Conservation (phyloP, 1,284 basidiomycete genomes). For the Rhodotorula sp. region DNA sequence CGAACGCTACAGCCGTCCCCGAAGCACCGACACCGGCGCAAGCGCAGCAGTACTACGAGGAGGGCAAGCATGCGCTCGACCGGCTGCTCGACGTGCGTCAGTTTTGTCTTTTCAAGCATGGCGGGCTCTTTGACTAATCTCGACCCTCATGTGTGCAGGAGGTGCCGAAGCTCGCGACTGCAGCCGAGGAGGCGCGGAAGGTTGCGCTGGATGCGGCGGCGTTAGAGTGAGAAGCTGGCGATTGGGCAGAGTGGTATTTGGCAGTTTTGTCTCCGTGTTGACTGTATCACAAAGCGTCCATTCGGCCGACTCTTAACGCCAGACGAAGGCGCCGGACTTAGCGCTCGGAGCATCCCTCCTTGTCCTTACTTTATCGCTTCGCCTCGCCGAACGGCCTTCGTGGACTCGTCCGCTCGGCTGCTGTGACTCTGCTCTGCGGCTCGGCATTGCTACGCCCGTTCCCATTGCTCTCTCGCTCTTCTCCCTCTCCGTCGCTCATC, state of each 20-base stretch:
- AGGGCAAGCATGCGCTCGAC: constrained; percentile 15
- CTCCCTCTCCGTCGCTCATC: background rate
- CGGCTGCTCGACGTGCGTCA: constrained; percentile 19
- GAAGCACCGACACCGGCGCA: constrained; percentile 19
- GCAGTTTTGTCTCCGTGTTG: background rate
- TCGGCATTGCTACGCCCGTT: background rate
- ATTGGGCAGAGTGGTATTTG: background rate
- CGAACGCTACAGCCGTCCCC: background rate
- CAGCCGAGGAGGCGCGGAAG: constrained; percentile 28
- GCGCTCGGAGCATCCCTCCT: background rate
- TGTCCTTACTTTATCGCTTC: background rate
- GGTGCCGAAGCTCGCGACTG: constrained; percentile 19
- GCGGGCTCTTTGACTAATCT: too few species aligned
- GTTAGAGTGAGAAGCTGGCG: background rate
- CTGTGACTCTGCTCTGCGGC: background rate
- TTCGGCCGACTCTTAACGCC: background rate
- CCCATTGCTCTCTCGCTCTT: background rate
- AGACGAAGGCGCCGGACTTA: background rate
- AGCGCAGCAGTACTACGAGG: constrained; percentile 26
- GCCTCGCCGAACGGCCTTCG: background rate
- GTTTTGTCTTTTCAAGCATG: too few species aligned
- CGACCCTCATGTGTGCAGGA: background rate
- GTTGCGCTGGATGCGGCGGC: constrained; percentile 28
- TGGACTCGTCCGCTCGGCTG: background rate
- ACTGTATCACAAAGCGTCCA: background rate